Conservation (phyloP, 805 yeast genomes). For the Wickerhamomyces rabaulensis region DNA sequence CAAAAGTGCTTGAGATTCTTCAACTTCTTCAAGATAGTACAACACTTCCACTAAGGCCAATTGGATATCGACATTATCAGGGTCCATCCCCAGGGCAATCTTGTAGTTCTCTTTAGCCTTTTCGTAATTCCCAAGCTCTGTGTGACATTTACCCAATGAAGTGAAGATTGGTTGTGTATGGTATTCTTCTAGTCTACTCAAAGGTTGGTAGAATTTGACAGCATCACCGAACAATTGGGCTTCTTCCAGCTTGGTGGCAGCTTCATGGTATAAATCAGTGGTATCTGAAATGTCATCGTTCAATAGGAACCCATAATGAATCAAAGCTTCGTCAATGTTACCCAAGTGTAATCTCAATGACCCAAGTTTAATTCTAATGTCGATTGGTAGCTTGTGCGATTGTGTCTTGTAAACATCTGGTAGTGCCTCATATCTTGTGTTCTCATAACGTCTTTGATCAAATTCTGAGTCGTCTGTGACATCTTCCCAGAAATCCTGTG, state of each 20-base stretch:
- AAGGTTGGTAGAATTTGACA: slow-evolving; percentile 52
- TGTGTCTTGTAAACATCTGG: slow-evolving; percentile 32
- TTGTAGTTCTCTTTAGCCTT: slow-evolving; percentile 59
- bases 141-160: slow-evolving; percentile 71
- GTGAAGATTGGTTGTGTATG: slow-evolving; percentile 40
- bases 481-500: slow-evolving; percentile 41
- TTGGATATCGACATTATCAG: slow-evolving; percentile 65
- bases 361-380: slow-evolving; percentile 80
- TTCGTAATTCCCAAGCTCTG: slow-evolving; percentile 64
- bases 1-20: slow-evolving; percentile 48
- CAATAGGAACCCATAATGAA: slow-evolving; percentile 58
- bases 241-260: slow-evolving; percentile 68
- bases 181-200: slow-evolving; percentile 50
- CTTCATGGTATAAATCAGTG: slow-evolving; percentile 68
- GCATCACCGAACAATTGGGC: slow-evolving; percentile 75
- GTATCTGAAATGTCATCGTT: slow-evolving; percentile 55
- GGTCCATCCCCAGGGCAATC: slow-evolving; percentile 48
- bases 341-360: slow-evolving; percentile 61
- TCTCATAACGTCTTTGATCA: slow-evolving; percentile 60
- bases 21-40: slow-evolving; percentile 57
- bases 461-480: slow-evolving; percentile 71
- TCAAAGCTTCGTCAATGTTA: slow-evolving; percentile 62
- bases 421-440: slow-evolving; percentile 37
- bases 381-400: slow-evolving; percentile 64
- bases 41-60: slow-evolving; percentile 79